phyloP scores from a whole-genome alignment of 2,329 filamentous ascomycete species.

The Corynespora cassiicola region DNA sequence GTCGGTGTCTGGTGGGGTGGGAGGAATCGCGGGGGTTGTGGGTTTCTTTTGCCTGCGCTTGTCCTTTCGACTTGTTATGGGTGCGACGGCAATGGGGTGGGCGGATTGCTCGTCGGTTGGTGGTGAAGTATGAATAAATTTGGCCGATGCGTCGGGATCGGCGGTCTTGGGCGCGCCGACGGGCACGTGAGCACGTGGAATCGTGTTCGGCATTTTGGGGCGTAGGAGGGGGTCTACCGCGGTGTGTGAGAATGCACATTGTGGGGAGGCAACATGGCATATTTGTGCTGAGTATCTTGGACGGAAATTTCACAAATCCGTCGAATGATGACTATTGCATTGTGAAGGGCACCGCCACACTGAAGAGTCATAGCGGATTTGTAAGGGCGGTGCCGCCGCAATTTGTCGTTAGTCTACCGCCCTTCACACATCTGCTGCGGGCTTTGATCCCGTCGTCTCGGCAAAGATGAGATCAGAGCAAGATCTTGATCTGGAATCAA shows the following conservation, averaged over 20 bases:
- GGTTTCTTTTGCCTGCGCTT: constrained; percentile 28
- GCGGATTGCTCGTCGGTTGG: constrained; percentile 8
- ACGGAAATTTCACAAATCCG: not conserved
- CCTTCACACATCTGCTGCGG: too few species aligned
- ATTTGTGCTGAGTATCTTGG: not conserved
- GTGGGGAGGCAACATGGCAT: not conserved
- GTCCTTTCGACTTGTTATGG: constrained; percentile 26
- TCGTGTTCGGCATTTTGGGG: constrained; percentile 31
- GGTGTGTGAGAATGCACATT: not conserved
- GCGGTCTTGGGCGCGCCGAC: constrained; percentile 16
- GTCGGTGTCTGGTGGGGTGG: constrained; percentile 26
- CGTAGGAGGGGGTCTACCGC: not conserved
- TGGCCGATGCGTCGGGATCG: constrained; percentile 14
- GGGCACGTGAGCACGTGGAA: constrained; percentile 44
- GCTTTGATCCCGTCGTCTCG: too few species aligned
- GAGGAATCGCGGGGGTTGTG: constrained; percentile 12
- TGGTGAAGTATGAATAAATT: constrained; percentile 19
- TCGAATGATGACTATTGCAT: not conserved
- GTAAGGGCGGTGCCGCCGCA: constrained; percentile 40
- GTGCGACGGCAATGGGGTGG: constrained; percentile 3
- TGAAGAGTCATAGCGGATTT: constrained; percentile 43
- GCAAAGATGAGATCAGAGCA: too few species aligned
- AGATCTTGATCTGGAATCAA: too few species aligned
- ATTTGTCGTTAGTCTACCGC: too few species aligned
- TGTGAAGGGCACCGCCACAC: constrained; percentile 37